Percentiles rank a stretch among this genome's conserved stretches.
Conservation (phyloP, 2,329 filamentous ascomycete genomes). For the Aspergillus melleus region DNA sequence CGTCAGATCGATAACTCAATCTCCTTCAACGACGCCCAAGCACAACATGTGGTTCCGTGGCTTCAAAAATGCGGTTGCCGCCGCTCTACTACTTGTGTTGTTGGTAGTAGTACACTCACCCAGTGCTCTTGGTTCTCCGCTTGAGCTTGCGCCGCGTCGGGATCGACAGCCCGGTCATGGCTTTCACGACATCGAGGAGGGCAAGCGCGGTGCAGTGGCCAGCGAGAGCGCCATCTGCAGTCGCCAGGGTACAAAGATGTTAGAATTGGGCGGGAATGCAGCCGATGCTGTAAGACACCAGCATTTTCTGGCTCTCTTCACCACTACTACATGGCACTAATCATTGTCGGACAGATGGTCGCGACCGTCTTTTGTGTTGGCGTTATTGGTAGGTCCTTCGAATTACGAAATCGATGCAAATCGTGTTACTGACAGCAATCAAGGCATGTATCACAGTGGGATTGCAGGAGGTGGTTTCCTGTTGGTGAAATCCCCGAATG, state of each 20-base stretch:
- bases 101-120: conserved; percentile 23
- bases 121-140: conserved; percentile 20
- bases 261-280: conserved; percentile 67
- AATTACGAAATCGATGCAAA: not conserved
- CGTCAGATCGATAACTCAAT: not conserved
- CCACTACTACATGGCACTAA: too few species aligned
- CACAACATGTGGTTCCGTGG: conserved; percentile 18
- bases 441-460: conserved; percentile 72
- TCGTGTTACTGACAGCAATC: conserved; percentile 2
- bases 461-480: conserved; percentile 92
- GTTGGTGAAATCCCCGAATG: conserved; percentile 70
- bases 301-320: not conserved
- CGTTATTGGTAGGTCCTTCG: conserved; percentile 55
- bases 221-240: conserved; percentile 71
- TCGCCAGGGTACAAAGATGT: conserved; percentile 63
- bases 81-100: conserved; percentile 21
- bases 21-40: not conserved
- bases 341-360: conserved; percentile 52
- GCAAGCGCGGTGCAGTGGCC: conserved; percentile 63
- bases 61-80: conserved; percentile 18
- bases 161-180: conserved; percentile 3
- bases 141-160: conserved; percentile 15
- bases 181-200: conserved; percentile 32
- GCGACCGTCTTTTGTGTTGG: conserved; percentile 75
- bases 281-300: conserved; percentile 62